Percentiles rank a stretch among this genome's conserved stretches.
Evolutionary conservation across 306 rosid genomes (phyloP).

Genomic region (Lathyrus sativus): DNA sequence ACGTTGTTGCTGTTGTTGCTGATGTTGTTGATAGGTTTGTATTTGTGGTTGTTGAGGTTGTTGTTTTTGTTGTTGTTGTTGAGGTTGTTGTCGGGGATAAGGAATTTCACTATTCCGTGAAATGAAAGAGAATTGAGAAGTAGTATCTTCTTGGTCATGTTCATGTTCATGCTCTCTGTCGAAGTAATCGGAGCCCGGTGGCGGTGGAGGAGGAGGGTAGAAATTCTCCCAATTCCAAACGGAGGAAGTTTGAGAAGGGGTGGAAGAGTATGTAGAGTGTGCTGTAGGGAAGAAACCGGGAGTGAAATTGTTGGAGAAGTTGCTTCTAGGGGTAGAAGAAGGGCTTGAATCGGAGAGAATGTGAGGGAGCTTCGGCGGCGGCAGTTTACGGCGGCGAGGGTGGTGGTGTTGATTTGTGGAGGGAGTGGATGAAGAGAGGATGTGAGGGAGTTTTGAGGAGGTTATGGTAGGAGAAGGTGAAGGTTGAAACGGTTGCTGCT

Average conservation of each 20-base stretch:
- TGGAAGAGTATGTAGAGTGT: constrained; percentile 72
- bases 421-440: constrained; percentile 44
- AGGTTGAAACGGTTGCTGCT: constrained; percentile 31
- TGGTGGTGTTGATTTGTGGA: constrained; percentile 17
- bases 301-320: constrained; percentile 50
- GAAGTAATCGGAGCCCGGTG: constrained; percentile 84
- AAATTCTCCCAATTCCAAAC: constrained; percentile 98
- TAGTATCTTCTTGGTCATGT: neutral
- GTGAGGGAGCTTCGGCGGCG: constrained; percentile 77
- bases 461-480: constrained; percentile 57
- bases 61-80: neutral
- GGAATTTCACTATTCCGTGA: constrained; percentile 1
- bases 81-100: constrained; percentile 23
- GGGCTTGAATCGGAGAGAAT: constrained; percentile 85
- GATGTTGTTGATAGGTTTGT: neutral
- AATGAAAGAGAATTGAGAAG: constrained; percentile 22
- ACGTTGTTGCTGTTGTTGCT: constrained; percentile 5
- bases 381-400: constrained; percentile 55
- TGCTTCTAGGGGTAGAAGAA: constrained; percentile 62
- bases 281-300: constrained; percentile 59
- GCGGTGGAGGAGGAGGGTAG: constrained; percentile 95
- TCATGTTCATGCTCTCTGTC: constrained; percentile 8
- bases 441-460: constrained; percentile 75
- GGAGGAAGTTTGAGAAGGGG: constrained; percentile 93
- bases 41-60: constrained; percentile 3